Conservation (phyloP, 2,329 filamentous ascomycete genomes). For the Polytolypa hystricis region DNA sequence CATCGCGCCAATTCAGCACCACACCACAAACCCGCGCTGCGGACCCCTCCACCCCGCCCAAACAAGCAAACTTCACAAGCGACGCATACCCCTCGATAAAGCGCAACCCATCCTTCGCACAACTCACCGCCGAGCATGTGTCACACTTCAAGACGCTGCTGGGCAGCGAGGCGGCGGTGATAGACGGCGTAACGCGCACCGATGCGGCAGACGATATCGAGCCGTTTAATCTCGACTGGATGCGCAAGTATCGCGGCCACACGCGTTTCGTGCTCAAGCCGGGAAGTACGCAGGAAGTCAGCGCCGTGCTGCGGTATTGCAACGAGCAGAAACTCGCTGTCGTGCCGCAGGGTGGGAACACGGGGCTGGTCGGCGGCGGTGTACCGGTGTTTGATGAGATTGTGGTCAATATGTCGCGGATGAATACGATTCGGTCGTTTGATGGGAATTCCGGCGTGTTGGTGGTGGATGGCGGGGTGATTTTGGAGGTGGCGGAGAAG, state of each 20-base stretch:
- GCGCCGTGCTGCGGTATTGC: slow-evolving; percentile 85
- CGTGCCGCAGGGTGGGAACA: slow-evolving; percentile 94
- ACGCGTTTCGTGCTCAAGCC: slow-evolving; percentile 80
- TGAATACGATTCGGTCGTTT: slow-evolving; percentile 86
- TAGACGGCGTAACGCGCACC: slow-evolving; percentile 70
- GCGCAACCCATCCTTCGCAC: slow-evolving; percentile 60
- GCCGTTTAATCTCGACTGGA: slow-evolving; percentile 95
- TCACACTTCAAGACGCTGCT: slow-evolving; percentile 72
- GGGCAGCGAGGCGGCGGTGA: slow-evolving; percentile 63
- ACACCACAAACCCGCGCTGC: neutral
- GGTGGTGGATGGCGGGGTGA: slow-evolving; percentile 80
- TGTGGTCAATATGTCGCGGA: slow-evolving; percentile 76
- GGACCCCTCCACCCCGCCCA: slow-evolving; percentile 6
- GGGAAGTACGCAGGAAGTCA: slow-evolving; percentile 73
- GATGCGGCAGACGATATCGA: slow-evolving; percentile 72
- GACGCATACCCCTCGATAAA: slow-evolving; percentile 71
- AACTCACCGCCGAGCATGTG: slow-evolving; percentile 68
- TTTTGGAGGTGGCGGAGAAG: slow-evolving; percentile 79
- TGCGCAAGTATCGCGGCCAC: slow-evolving; percentile 95
- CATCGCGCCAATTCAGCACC: slow-evolving; percentile 3
- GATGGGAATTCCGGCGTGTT: slow-evolving; percentile 86
- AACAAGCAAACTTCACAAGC: slow-evolving; percentile 59
- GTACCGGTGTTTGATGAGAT: slow-evolving; percentile 98
- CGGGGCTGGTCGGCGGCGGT: slow-evolving; percentile 86
- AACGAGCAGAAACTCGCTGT: slow-evolving; percentile 87